Conservation (phyloP, 2,329 filamentous ascomycete species). For the Penicillium aurantiogriseum region DNA sequence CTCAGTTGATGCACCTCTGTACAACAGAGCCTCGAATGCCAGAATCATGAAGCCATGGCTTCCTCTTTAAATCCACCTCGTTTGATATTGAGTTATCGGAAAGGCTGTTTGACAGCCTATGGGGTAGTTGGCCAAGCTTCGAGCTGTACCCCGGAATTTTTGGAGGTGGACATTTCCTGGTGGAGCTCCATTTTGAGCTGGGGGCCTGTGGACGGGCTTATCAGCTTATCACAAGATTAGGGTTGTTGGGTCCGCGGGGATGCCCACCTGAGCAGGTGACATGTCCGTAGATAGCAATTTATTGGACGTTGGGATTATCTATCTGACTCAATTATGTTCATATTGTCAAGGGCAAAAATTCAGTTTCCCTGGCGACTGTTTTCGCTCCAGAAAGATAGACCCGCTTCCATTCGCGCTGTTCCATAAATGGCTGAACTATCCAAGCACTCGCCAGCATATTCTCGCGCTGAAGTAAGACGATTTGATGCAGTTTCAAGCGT, state of each 20-base stretch:
- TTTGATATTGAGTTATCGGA: constrained; percentile 6
- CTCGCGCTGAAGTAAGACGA: constrained; percentile 5
- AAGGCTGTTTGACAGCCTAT: constrained; percentile 2
- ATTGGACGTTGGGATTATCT: not conserved
- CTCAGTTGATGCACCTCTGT: not conserved
- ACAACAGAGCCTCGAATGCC: not conserved
- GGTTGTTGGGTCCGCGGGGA: too few relatives aligned
- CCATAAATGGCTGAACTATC: constrained; percentile 19
- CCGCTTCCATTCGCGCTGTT: constrained; percentile 10
- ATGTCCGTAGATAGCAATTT: too few relatives aligned
- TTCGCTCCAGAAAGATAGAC: constrained; percentile 14
- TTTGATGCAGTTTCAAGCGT: constrained; percentile 13
- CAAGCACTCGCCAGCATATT: constrained; percentile 17
- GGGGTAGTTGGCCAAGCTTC: constrained; percentile 1
- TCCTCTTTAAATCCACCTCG: constrained; percentile 2
- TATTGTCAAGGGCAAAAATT: not conserved
- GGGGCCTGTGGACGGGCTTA: constrained; percentile 3
- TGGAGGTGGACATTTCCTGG: constrained; percentile 4
- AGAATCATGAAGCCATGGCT: constrained; percentile 3
- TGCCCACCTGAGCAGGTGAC: too few relatives aligned
- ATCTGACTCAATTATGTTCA: not conserved
- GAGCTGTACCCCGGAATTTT: constrained; percentile 8
- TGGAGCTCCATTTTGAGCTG: constrained; percentile 9
- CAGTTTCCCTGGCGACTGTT: constrained; percentile 16
- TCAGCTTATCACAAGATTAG: not conserved